Conservation (phyloP, 768 basidiomycete species). For the Mycena galopus region DNA sequence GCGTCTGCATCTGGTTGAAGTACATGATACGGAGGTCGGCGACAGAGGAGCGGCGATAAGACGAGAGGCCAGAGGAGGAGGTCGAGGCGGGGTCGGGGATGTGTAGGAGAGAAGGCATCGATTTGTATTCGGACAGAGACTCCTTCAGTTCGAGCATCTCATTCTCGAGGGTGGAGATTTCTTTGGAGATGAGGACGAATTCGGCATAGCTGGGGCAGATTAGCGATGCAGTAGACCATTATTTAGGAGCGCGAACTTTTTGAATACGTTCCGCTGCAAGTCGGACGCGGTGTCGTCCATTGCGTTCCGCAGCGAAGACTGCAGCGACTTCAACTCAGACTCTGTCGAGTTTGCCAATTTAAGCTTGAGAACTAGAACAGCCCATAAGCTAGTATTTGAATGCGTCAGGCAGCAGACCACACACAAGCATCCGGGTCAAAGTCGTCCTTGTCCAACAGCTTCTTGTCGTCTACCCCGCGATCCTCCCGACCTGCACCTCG, state of each 20-base stretch:
- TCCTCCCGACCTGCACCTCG: conserved; percentile 52
- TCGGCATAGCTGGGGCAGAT: conserved; percentile 84
- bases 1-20: conserved; percentile 91
- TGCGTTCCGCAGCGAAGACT: conserved; percentile 78
- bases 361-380: conserved; percentile 74
- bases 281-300: conserved; percentile 83
- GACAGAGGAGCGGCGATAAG: conserved; percentile 86
- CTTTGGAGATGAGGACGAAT: conserved; percentile 96
- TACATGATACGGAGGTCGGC: conserved; percentile 95
- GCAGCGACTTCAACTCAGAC: conserved; percentile 80
- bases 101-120: conserved; percentile 92
- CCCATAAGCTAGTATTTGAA: conserved; percentile 3
- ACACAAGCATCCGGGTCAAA: conserved; percentile 93
- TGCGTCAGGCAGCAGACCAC: conserved; percentile 46
- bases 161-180: conserved; percentile 95
- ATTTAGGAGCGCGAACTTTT: conserved; percentile 72
- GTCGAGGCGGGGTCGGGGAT: conserved; percentile 85
- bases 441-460: conserved; percentile 76
- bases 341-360: conserved; percentile 93
- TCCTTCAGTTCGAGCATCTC: conserved; percentile 98
- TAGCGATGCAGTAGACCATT: conserved; percentile 9
- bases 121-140: conserved; percentile 93
- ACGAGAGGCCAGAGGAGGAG: conserved; percentile 58
- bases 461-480: conserved; percentile 71
- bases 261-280: conserved; percentile 93